Conservation (phyloP, 208 protist species). For the Acanthamoeba sp. region DNA sequence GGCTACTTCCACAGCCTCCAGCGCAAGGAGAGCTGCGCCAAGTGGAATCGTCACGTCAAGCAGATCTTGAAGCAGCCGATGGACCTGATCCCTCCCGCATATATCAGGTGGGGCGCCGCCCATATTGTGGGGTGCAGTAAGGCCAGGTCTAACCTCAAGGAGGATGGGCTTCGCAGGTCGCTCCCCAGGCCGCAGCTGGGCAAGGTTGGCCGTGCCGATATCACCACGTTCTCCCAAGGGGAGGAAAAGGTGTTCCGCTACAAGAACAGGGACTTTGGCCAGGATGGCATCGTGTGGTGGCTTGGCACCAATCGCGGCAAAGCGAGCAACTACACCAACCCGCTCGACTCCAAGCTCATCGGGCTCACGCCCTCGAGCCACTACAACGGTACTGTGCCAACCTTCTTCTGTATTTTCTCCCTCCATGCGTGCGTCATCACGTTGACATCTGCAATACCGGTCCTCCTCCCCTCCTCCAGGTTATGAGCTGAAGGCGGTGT, state of each 20-base stretch:
- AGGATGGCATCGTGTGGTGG: slow-evolving; percentile 44
- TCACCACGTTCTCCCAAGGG: too few species aligned
- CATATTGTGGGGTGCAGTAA: too few species aligned
- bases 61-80: background rate
- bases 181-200: background rate
- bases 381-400: too few species aligned
- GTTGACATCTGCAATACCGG: too few species aligned
- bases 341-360: background rate
- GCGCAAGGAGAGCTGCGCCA: background rate
- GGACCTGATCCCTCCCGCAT: background rate
- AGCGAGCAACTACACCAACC: background rate
- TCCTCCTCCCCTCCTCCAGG: background rate
- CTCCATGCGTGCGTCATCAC: too few species aligned
- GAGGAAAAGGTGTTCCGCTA: slow-evolving; percentile 33
- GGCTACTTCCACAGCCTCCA: slow-evolving; percentile 11
- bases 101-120: background rate
- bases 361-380: background rate
- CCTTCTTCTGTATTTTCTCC: too few species aligned
- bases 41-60: slow-evolving; percentile 5
- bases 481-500: background rate
- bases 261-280: slow-evolving; percentile 2
- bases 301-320: slow-evolving; percentile 1
- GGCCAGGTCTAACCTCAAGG: background rate
- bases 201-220: background rate
- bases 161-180: background rate